Conservation (phyloP, 495 filamentous ascomycete genomes). For the Cercophora samala region DNA sequence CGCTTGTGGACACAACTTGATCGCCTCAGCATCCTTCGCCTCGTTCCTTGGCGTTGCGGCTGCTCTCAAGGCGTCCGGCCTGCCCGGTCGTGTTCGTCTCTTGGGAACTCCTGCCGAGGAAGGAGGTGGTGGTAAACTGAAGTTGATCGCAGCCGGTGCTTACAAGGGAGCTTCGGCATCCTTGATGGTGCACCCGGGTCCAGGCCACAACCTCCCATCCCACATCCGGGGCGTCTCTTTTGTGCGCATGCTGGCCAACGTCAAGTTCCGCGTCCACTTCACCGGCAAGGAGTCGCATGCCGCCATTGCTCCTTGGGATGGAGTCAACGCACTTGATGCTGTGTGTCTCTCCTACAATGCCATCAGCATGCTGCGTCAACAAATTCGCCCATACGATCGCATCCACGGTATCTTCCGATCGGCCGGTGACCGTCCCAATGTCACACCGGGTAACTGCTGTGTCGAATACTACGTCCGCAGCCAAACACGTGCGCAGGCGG, state of each 20-base stretch:
- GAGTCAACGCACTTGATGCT: constrained; percentile 63
- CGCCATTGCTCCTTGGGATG: constrained; percentile 61
- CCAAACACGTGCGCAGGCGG: constrained; percentile 41
- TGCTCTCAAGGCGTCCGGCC: constrained; percentile 45
- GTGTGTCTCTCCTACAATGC: constrained; percentile 60
- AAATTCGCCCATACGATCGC: constrained; percentile 44
- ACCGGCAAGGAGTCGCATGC: constrained; percentile 54
- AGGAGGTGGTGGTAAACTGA: constrained; percentile 50
- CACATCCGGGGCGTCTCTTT: constrained; percentile 34
- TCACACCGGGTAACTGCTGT: constrained; percentile 53
- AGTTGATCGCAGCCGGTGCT: constrained; percentile 49
- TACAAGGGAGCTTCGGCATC: constrained; percentile 47
- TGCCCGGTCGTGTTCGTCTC: constrained; percentile 56
- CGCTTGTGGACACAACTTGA: constrained; percentile 63
- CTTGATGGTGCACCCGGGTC: constrained; percentile 55
- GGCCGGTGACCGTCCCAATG: constrained; percentile 34
- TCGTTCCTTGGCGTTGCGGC: constrained; percentile 56
- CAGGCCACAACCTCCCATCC: constrained; percentile 31
- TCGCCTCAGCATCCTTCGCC: constrained; percentile 58
- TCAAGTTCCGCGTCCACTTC: constrained; percentile 47
- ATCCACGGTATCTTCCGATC: constrained; percentile 32
- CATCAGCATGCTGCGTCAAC: constrained; percentile 60
- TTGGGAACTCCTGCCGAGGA: constrained; percentile 72
- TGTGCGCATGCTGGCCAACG: constrained; percentile 51
- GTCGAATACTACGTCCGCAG: constrained; percentile 58